These are phyloP conservation scores for Cercospora sp. DNA, from an alignment of 2,329 filamentous ascomycete genomes.

Conservation along the genomic window DNA sequence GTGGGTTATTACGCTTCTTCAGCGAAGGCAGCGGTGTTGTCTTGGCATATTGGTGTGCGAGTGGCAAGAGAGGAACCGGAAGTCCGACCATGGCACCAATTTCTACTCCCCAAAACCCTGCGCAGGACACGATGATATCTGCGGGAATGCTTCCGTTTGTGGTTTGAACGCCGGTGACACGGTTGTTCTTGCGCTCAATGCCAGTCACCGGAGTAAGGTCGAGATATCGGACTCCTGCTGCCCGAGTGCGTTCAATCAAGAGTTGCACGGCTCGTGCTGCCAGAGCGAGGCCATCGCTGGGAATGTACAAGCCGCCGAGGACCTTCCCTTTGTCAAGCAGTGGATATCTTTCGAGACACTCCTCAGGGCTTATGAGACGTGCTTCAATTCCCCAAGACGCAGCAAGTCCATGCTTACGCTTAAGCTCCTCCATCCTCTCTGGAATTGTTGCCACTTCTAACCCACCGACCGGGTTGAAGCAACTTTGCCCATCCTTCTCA, in stretches of 20 bases:
- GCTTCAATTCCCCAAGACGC: conserved; percentile 62
- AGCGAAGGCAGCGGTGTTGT: conserved; percentile 55
- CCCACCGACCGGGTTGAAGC: conserved; percentile 65
- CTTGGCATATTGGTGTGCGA: conserved; percentile 65
- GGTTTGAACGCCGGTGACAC: conserved; percentile 59
- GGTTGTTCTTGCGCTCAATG: conserved; percentile 52
- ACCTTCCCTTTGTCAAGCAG: conserved; percentile 51
- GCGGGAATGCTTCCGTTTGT: conserved; percentile 53
- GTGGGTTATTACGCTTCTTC: conserved; percentile 44
- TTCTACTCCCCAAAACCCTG: conserved; percentile 67
- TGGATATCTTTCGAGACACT: conserved; percentile 58
- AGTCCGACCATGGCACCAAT: conserved; percentile 62
- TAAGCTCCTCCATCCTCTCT: conserved; percentile 60
- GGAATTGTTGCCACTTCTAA: conserved; percentile 63
- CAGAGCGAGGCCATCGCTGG: conserved; percentile 61
- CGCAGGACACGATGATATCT: conserved; percentile 63
- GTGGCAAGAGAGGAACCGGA: conserved; percentile 59
- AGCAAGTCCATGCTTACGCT: conserved; percentile 63
- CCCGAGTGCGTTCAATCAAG: conserved; percentile 58
- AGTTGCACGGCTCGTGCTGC: conserved; percentile 63
- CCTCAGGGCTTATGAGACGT: conserved; percentile 52
- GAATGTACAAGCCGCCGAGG: conserved; percentile 61
- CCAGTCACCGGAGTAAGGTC: conserved; percentile 59
- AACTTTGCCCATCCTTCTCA: conserved; percentile 51
- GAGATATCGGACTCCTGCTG: conserved; percentile 60